Conservation (phyloP, 2,329 filamentous ascomycete genomes). For the Aspergillus brunneoviolaceus region DNA sequence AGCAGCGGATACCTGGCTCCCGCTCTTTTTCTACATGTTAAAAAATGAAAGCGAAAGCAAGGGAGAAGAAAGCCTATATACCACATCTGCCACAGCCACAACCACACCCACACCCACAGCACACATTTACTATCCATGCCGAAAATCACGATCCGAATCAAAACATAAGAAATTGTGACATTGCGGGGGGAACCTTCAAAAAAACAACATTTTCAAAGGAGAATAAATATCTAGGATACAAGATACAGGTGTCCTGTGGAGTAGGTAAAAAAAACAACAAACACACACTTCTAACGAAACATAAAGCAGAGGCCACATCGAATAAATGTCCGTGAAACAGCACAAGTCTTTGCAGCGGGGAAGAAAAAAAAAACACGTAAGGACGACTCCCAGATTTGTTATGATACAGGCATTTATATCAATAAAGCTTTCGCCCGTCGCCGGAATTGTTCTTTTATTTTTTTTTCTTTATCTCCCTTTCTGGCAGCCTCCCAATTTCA, state of each 20-base stretch:
- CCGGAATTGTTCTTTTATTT: background rate
- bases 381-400: constrained; percentile 24
- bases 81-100: too few relatives aligned
- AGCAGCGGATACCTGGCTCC: too few relatives aligned
- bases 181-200: constrained; percentile 34
- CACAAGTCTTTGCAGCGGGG: constrained; percentile 17
- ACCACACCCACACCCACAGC: background rate
- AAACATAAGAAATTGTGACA: constrained; percentile 40
- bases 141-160: constrained; percentile 10
- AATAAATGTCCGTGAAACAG: constrained; percentile 8
- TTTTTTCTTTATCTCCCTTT: background rate
- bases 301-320: constrained; percentile 30
- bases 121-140: background rate
- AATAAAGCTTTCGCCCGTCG: constrained; percentile 10
- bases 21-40: too few relatives aligned
- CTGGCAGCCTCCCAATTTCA: background rate
- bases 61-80: too few relatives aligned
- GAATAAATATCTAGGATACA: constrained; percentile 46
- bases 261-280: constrained; percentile 15
- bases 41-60: too few relatives aligned
- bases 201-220: constrained; percentile 40
- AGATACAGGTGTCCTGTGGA: constrained; percentile 38
- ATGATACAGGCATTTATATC: constrained; percentile 24
- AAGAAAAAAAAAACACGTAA: constrained; percentile 23
- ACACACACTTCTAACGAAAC: constrained; percentile 37